These are phyloP conservation scores for Cryptococcus sp. DNA, from an alignment of 1,284 basidiomycete species.

Conservation along the genomic window DNA sequence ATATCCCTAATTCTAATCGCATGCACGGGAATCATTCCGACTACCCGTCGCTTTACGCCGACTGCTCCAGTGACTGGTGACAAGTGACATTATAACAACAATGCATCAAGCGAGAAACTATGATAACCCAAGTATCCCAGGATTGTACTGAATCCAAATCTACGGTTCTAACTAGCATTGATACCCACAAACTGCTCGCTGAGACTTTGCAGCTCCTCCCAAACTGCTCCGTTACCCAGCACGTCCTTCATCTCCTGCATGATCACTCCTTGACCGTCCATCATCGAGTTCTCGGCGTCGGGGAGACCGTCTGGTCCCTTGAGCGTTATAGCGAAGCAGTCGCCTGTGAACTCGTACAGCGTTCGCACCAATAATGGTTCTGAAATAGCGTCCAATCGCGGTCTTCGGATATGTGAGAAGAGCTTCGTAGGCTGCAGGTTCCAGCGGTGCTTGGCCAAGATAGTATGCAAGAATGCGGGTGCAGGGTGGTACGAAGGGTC, in stretches of 20 bases:
- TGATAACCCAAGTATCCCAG: too few relatives aligned
- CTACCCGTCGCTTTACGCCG: too few relatives aligned
- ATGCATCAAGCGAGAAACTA: too few relatives aligned
- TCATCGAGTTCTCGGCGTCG: slow-evolving; percentile 34
- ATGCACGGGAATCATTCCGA: too few relatives aligned
- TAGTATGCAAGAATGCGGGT: slow-evolving; percentile 56
- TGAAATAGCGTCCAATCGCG: slow-evolving; percentile 43
- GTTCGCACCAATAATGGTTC: slow-evolving; percentile 48
- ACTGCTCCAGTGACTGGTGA: too few relatives aligned
- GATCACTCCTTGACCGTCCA: slow-evolving; percentile 48
- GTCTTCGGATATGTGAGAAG: slow-evolving; percentile 46
- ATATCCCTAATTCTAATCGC: too few relatives aligned
- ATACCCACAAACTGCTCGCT: slow-evolving; percentile 18
- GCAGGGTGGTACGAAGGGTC: slow-evolving; percentile 46
- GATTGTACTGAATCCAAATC: too few relatives aligned
- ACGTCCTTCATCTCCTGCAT: slow-evolving; percentile 34
- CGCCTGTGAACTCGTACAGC: slow-evolving; percentile 48
- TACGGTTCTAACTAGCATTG: slow-evolving; percentile 3
- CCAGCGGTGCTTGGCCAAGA: slow-evolving; percentile 54
- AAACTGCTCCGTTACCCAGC: slow-evolving; percentile 25
- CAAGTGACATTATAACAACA: too few relatives aligned
- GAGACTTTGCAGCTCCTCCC: slow-evolving; percentile 25
- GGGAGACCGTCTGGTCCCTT: slow-evolving; percentile 49
- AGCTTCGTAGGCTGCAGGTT: slow-evolving; percentile 47
- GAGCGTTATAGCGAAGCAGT: slow-evolving; percentile 46